Conservation (phyloP, 495 filamentous ascomycete genomes). For the Venustampulla echinocandica region DNA sequence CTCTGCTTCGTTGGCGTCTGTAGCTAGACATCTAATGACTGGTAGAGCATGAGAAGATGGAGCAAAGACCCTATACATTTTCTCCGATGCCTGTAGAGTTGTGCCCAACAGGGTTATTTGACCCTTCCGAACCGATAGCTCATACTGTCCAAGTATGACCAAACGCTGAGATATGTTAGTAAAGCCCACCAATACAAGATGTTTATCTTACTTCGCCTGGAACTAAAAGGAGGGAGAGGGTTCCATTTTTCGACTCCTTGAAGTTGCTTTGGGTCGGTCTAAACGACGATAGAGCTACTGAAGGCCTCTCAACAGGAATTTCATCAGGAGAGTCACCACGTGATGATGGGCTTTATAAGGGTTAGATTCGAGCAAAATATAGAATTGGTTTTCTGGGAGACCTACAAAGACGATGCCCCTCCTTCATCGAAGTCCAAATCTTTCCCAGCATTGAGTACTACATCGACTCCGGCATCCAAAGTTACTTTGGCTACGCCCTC, state of each 20-base stretch:
- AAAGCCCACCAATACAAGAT: constrained; percentile 2
- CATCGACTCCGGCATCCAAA: background rate
- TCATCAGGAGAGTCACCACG: constrained; percentile 9
- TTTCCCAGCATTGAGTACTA: background rate
- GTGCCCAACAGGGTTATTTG: constrained; percentile 62
- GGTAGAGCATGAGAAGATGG: constrained; percentile 72
- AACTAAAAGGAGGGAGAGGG: constrained; percentile 26
- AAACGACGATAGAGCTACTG: constrained; percentile 35
- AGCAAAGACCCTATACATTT: constrained; percentile 55
- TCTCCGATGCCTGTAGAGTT: constrained; percentile 44
- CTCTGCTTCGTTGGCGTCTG: constrained; percentile 40
- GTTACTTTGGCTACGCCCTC: background rate
- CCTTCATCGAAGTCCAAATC: background rate
- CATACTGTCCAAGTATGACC: constrained; percentile 64
- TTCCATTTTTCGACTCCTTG: constrained; percentile 29
- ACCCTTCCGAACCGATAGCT: constrained; percentile 56
- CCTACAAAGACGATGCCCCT: background rate
- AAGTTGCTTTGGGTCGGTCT: constrained; percentile 35
- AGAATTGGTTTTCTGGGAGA: background rate
- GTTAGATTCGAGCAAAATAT: constrained; percentile 1
- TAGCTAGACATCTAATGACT: constrained; percentile 49
- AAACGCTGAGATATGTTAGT: constrained; percentile 42
- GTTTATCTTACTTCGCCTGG: constrained; percentile 37
- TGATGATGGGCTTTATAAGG: constrained; percentile 17
- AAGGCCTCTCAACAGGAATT: constrained; percentile 4